Evolutionary conservation across 2,329 filamentous ascomycete species (phyloP).

Genomic region (Fusarium incarnatum): DNA sequence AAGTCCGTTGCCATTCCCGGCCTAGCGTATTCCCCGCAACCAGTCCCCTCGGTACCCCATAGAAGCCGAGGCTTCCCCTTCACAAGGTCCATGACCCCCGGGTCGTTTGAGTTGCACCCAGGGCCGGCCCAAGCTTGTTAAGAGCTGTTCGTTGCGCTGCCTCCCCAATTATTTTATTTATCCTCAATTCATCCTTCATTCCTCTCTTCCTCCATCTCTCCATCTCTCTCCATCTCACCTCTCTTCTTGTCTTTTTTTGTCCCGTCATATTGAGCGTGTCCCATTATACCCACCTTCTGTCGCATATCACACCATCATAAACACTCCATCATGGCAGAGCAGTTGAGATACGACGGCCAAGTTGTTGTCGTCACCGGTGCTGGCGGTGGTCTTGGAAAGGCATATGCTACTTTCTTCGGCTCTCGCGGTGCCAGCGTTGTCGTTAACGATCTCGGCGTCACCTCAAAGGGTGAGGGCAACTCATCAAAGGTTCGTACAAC

Average conservation of each 20-base stretch:
- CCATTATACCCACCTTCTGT: constrained; percentile 22
- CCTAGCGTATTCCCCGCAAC: constrained; percentile 45
- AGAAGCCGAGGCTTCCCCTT: constrained; percentile 49
- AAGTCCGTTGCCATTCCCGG: constrained; percentile 30
- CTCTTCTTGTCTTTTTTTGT: constrained; percentile 14
- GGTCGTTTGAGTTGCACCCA: constrained; percentile 29
- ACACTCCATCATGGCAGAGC: constrained; percentile 65
- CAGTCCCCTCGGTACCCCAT: constrained; percentile 48
- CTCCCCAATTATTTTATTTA: constrained; percentile 12
- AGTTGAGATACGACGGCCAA: constrained; percentile 86
- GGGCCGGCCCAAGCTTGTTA: constrained; percentile 46
- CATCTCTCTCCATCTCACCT: background rate
- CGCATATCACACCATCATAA: constrained; percentile 29
- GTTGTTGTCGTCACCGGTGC: constrained; percentile 86
- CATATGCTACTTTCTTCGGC: constrained; percentile 90
- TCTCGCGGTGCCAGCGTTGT: constrained; percentile 93
- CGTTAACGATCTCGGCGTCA: constrained; percentile 94
- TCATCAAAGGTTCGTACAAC: constrained; percentile 77
- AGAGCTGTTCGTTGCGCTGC: constrained; percentile 40
- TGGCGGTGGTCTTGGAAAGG: constrained; percentile 81
- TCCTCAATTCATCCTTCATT: constrained; percentile 10
- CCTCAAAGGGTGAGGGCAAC: constrained; percentile 91
- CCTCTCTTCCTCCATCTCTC: background rate
- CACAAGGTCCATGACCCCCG: constrained; percentile 34
- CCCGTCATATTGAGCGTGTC: constrained; percentile 33